Evolutionary conservation across 2,329 filamentous ascomycete species (phyloP), one percentile per base, ranked within the genome.

Genomic region (Fusarium buxicola): DNA sequence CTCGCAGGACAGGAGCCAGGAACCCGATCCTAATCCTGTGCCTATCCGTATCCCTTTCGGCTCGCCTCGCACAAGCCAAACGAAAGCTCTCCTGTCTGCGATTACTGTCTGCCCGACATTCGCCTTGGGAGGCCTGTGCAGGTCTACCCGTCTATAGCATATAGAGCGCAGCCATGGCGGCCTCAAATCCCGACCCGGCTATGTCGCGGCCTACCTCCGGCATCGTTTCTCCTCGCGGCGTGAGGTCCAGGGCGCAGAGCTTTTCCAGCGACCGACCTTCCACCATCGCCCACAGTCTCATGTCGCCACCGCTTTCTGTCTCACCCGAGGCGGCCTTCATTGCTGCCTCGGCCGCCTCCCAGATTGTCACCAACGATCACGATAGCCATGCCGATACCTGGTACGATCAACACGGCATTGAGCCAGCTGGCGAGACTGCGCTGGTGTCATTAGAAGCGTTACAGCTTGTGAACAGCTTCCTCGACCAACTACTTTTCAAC

Each of bases 401-500:
- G 83, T 86, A 88, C 70, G 87, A 91, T 71, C 85, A 90, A 60
- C 84, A 90, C 66, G 86, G 86, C 46, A 83, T 89, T 52, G 85
- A 89, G 65, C 84, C 86, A 1, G 85, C 86, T 5, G 83, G 84
- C 55, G 89, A 91, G 66, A 87, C 89, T 15, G 91, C 91, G 15
- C 75, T 90, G 44, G 91, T 97, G 55, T 89, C 92, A 1, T 81
- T 84, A 3, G 84, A 85, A 25, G 92, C 95, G 1, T 81, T 98
- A 32, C 83, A 84, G 36, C 84, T 96, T 9, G 86, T 97, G 72
- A 99, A 99, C 78, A 88, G 86, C 70, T 99, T 99, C 73, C 86
- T 99, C 61, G 95, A 99, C 75, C 92, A 97, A 73, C 82, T 98
- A 5, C 84, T 99, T 7, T 97, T 94, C 81, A 94, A 92, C 72